A percentile compares a stretch with the other conserved stretches of the same genome.
Evolutionary conservation across 192 early-diverging fungal genomes (phyloP).

Genomic region (Coemansia sp.): DNA sequence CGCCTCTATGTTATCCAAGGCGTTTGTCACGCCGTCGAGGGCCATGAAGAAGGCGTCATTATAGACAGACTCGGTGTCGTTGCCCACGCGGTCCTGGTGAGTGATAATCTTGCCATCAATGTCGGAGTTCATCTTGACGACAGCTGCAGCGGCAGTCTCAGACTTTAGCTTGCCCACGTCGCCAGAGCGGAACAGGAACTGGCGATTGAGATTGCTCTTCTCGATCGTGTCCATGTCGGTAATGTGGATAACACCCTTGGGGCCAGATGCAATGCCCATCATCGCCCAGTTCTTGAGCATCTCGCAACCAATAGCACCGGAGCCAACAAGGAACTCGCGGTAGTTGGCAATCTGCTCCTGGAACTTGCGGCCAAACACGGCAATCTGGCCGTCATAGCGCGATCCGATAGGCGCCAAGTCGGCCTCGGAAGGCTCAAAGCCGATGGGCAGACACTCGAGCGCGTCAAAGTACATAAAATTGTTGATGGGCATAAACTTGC

Average conservation of each 20-base stretch:
- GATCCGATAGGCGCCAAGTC: conserved; percentile 74
- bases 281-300: conserved; percentile 99
- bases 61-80: conserved; percentile 91
- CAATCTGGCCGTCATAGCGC: conserved; percentile 95
- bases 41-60: conserved; percentile 87
- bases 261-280: conserved; percentile 84
- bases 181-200: conserved; percentile 92
- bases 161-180: conserved; percentile 95
- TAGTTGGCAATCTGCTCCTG: conserved; percentile 83
- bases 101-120: conserved; percentile 63
- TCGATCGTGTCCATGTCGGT: conserved; percentile 99
- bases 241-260: conserved; percentile 76
- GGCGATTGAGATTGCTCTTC: conserved; percentile 98
- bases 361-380: conserved; percentile 92
- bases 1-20: conserved; percentile 97
- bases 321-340: conserved; percentile 93
- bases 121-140: conserved; percentile 90
- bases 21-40: conserved; percentile 93
- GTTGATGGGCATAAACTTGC: conserved; percentile 90
- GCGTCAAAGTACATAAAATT: conserved; percentile 98
- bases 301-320: conserved; percentile 99
- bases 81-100: conserved; percentile 92
- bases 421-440: conserved; percentile 63
- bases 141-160: conserved; percentile 81
- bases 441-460: conserved; percentile 88